A percentile compares a stretch with the other conserved stretches of the same genome.
These are phyloP conservation scores for Kodamaea hsintzibuensis DNA, from an alignment of 805 yeast genomes.

Conservation along the genomic window DNA sequence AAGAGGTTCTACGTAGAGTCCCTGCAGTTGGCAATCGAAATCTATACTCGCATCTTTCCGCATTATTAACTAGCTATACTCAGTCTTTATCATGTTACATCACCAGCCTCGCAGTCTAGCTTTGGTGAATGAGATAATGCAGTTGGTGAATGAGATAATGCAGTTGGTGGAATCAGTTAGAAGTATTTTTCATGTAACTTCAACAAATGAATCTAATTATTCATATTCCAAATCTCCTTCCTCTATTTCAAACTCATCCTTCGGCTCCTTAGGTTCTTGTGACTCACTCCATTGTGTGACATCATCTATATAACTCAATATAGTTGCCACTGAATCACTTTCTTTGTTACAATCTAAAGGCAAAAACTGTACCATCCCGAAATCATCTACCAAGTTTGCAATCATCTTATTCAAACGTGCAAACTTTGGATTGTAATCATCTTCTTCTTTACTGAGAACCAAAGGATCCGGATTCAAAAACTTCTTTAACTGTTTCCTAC, in stretches of 20 bases:
- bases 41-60: not conserved
- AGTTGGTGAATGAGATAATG: not conserved
- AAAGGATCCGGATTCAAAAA: conserved; percentile 92
- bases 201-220: not conserved
- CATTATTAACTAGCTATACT: not conserved
- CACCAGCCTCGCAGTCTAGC: not conserved
- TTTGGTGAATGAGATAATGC: too few species aligned
- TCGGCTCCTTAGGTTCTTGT: conserved; percentile 96
- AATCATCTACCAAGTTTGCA: conserved; percentile 91
- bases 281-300: conserved; percentile 96
- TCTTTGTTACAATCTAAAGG: conserved; percentile 75
- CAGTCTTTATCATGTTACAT: not conserved
- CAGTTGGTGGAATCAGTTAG: not conserved
- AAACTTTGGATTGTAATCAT: conserved; percentile 55
- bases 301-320: conserved; percentile 90
- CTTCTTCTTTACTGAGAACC: conserved; percentile 49
- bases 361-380: conserved; percentile 97
- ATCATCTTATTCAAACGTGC: conserved; percentile 74
- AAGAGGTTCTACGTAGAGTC: not conserved
- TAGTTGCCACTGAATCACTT: conserved; percentile 75
- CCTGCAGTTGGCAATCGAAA: not conserved
- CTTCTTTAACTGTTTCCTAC: conserved; percentile 74
- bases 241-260: conserved; percentile 37
- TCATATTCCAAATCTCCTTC: conserved; percentile 7
- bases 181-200: not conserved